Evolutionary conservation across 2,329 filamentous ascomycete genomes (phyloP), one percentile per base, ranked within the genome.

Genomic region (Tetracladium maxilliforme): DNA sequence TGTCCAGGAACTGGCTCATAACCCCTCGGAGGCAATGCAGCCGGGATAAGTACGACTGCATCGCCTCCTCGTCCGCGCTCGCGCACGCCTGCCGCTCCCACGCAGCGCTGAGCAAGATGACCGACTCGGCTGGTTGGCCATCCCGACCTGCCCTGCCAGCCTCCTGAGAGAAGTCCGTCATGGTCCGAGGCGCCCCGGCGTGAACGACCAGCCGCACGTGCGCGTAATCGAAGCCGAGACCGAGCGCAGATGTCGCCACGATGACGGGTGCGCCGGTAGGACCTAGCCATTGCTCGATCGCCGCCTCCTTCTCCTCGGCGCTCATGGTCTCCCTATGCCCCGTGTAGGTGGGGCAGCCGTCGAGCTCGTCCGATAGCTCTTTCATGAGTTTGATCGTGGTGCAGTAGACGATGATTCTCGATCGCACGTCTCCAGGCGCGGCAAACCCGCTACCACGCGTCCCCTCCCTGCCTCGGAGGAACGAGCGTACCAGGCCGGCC

Each of bases 1-100:
- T n/a, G 25, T 36, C 26, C 3, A 36, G 15, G 11, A 34, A 34
- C 19, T 36, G 22, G 22, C 31, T 36, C 3, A 36, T 16, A 14
- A 33, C 18, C n/a, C 22, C 12, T 7, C 21, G 19, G 20, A 12
- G 29, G 16, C 14, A 34, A 20, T 34, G 23, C 18, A 27, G 6
- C 15, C 31, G n/a, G 4, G 17, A 25, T 3, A 34, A 13, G 21
- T 32, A 36, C 5, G 29, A 19, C 11, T 34, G 12, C 13, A 34
- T 33, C 7, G 33, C 26, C 18, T 28, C 24, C 10, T 23, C 6
- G 21, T 36, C 24, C 4, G 23, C 6, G 12, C 19, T 13, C 16
- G 8, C 11, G n/a, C 30, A 19, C 7, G 16, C 8, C n/a, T 22
- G 13, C 5, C 9, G 22, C 16, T 24, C 23, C 18, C 14, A 35